Base-by-base conservation (phyloP, 768 basidiomycete genomes). In the Leccinum ochraceum region DNA sequence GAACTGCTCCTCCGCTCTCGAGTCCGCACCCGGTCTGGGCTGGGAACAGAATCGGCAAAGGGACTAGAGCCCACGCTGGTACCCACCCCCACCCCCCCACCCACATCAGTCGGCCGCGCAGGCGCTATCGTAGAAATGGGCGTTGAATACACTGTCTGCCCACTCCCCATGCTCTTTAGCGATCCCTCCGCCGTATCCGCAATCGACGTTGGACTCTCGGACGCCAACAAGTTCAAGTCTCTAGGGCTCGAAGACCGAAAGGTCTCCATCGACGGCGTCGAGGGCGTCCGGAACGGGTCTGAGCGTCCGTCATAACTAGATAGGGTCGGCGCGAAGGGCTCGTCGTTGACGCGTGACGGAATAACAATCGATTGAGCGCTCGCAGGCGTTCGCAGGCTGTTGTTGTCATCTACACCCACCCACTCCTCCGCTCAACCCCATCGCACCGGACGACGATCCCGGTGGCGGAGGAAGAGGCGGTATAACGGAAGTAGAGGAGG, bases 1-100 rank as follows among this genome's bases (percentile, higher is more conserved):
- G 39, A 44, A 44, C 77, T 74, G 61, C 79, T 73, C 30, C 76
- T 72, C 28, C 77, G 73, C 22, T 71, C 71, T 46, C 70, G 66
- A 20, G n/a, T 44, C 26, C 66, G 71, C 52, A 11, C 1, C 4
- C 0, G 2, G 16, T 30, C 28, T 30, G 22, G 8, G 9, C 49
- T 46, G 2, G 62, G 6, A 24, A 11, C 14, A 6, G 22, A 16
- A 11, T 39, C 30, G 13, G 7, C 22, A 50, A 22, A 24, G 16
- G 49, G 22, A 26, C 49, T 9, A 50, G 26, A 9, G 17, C 50
- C 26, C 16, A 26, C 2, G 37, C 39, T n/a, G 3, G 17, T 42
- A n/a, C 42, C 42, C 42, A n/a, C 8, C 8, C 39, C 39, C n/a
- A 20, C 9, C 9, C 17, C 39, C 26, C 3, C 46, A 28, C 28